Conservation (phyloP, 495 filamentous ascomycete genomes). For the Copromyces sp. region DNA sequence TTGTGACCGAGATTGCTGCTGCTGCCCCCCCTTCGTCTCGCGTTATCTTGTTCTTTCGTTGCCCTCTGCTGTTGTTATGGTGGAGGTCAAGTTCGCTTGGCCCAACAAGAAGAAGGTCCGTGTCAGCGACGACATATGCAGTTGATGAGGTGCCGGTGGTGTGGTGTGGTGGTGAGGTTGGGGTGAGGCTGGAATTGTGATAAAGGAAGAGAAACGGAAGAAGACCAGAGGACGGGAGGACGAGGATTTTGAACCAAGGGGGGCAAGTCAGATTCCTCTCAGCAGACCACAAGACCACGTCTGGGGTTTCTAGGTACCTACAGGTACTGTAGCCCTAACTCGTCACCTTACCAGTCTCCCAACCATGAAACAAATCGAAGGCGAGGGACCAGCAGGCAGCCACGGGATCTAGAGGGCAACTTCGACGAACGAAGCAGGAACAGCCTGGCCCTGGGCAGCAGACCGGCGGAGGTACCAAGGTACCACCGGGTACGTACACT, state of each 20-base stretch:
- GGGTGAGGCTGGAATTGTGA: not conserved
- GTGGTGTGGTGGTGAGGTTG: not conserved
- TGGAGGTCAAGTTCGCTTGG: not conserved
- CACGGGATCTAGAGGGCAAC: not conserved
- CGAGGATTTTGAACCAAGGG: not conserved
- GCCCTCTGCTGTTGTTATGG: not conserved
- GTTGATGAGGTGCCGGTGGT: not conserved
- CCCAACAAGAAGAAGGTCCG: not conserved
- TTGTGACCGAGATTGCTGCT: not conserved
- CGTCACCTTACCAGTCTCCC: not conserved
- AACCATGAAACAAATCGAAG: not conserved
- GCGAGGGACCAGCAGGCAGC: not conserved
- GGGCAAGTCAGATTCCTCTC: not conserved
- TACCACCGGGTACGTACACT: not conserved
- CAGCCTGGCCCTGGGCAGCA: not conserved
- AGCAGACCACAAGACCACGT: not conserved
- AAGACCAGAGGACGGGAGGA: not conserved
- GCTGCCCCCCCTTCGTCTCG: not conserved
- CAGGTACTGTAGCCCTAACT: not conserved
- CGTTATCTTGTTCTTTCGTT: not conserved
- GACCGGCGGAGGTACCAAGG: not conserved
- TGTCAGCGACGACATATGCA: not conserved
- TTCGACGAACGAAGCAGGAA: not conserved
- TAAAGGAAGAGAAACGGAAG: not conserved
- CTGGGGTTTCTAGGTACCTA: not conserved